These are phyloP conservation scores for Jaltomata sinuosa DNA, from an alignment of 257 asterid species.

Conservation along the genomic window DNA sequence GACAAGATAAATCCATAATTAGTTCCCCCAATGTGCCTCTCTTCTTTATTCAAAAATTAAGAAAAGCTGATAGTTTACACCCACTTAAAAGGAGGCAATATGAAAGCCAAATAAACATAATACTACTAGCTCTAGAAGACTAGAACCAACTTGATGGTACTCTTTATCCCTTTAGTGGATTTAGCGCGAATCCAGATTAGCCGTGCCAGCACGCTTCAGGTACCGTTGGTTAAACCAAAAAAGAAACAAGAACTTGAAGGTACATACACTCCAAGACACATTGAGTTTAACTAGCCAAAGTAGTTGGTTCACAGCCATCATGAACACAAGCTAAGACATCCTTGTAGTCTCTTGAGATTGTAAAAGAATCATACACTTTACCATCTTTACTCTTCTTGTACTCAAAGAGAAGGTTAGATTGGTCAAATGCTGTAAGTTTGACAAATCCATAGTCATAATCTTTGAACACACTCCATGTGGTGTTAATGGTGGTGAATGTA, in stretches of 20 bases:
- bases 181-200: background rate
- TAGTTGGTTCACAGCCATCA: background rate
- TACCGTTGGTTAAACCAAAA: background rate
- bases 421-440: background rate
- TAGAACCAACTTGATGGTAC: background rate
- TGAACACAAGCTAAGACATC: background rate
- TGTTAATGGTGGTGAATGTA: background rate
- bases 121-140: background rate
- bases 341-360: background rate
- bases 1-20: background rate
- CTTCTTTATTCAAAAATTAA: background rate
- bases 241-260: background rate
- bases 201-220: background rate
- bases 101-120: background rate
- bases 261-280: background rate
- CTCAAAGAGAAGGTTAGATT: background rate
- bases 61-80: background rate
- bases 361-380: background rate
- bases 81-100: background rate
- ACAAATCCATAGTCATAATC: background rate
- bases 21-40: background rate
- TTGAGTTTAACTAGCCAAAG: background rate
- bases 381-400: constrained; percentile 4
- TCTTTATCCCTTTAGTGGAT: background rate
- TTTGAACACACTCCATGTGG: constrained; percentile 1